Percentiles rank a stretch among this genome's conserved stretches.
These are phyloP conservation scores for Exophiala sp. DNA, from an alignment of 2,329 filamentous ascomycete genomes.

Conservation along the genomic window DNA sequence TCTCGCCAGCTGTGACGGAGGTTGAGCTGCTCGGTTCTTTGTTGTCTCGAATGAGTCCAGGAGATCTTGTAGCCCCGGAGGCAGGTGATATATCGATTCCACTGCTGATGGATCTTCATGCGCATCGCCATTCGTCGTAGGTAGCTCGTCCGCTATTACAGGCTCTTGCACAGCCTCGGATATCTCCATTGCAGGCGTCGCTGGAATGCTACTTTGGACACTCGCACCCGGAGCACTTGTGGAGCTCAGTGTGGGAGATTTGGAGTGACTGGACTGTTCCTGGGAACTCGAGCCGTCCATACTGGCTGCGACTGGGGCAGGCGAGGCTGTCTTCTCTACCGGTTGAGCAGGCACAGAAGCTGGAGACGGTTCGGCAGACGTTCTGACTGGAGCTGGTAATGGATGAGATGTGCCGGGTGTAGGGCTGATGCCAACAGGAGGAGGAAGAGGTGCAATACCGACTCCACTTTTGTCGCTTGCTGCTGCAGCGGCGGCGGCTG, in stretches of 20 bases:
- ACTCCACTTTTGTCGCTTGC: conserved; percentile 84
- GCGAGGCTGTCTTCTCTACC: conserved; percentile 39
- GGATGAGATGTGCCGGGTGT: conserved; percentile 43
- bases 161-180: conserved; percentile 36
- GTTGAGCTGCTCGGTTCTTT: conserved; percentile 62
- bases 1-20: conserved; percentile 65
- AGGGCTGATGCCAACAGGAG: conserved; percentile 67
- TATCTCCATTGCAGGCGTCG: conserved; percentile 48
- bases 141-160: conserved; percentile 38
- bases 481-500: conserved; percentile 87
- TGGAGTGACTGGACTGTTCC: conserved; percentile 37
- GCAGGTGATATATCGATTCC: conserved; percentile 90
- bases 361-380: conserved; percentile 59
- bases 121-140: conserved; percentile 50
- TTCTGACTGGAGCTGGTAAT: conserved; percentile 48
- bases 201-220: conserved; percentile 41
- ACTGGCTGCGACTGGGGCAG: conserved; percentile 31
- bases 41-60: conserved; percentile 86
- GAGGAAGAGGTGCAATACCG: conserved; percentile 88
- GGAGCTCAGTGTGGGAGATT: conserved; percentile 51
- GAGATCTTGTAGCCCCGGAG: conserved; percentile 81
- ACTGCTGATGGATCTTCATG: conserved; percentile 53
- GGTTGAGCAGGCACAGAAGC: conserved; percentile 49
- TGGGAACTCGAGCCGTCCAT: conserved; percentile 42
- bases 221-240: conserved; percentile 43